phyloP scores from a whole-genome alignment of 306 rosid species.

The Glycine tomentella region DNA sequence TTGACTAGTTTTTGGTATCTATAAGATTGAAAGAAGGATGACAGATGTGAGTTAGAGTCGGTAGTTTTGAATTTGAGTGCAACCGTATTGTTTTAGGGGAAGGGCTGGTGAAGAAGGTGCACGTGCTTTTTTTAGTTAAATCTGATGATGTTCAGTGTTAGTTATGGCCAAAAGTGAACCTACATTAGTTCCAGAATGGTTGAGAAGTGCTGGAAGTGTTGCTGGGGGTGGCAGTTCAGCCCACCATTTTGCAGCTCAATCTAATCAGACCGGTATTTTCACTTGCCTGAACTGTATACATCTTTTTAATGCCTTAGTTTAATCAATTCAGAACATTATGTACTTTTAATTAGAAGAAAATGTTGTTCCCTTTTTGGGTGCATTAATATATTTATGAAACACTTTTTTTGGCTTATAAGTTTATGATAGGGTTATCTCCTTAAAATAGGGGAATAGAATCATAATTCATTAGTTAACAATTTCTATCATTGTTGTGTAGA shows the following conservation, averaged over 20 bases:
- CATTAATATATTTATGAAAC: slow-evolving; percentile 17
- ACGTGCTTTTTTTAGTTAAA: slow-evolving; percentile 46
- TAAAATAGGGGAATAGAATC: not conserved
- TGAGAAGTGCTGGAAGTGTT: slow-evolving; percentile 90
- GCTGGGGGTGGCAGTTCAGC: slow-evolving; percentile 87
- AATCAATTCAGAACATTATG: not conserved
- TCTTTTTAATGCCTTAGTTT: slow-evolving; percentile 27
- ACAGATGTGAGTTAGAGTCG: not conserved
- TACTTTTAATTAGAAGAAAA: not conserved
- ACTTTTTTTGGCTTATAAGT: too few species aligned
- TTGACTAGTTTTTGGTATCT: slow-evolving; percentile 14
- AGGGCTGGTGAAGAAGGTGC: slow-evolving; percentile 66
- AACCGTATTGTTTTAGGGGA: slow-evolving; percentile 44
- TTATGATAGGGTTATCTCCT: slow-evolving; percentile 23
- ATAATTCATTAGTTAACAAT: not conserved
- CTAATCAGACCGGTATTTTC: slow-evolving; percentile 75
- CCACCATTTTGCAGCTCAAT: slow-evolving; percentile 78
- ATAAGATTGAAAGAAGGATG: slow-evolving; percentile 14
- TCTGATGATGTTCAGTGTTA: slow-evolving; percentile 91
- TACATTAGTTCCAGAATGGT: slow-evolving; percentile 97
- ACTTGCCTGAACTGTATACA: not conserved
- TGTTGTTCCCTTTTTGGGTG: not conserved
- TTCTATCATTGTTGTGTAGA: slow-evolving; percentile 58
- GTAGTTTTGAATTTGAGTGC: slow-evolving; percentile 17
- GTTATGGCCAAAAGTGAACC: slow-evolving; percentile 99